A percentile compares a stretch with the other conserved stretches of the same genome.
Evolutionary conservation across 768 basidiomycete genomes (phyloP).

Genomic region (Lactifluus subvellereus): DNA sequence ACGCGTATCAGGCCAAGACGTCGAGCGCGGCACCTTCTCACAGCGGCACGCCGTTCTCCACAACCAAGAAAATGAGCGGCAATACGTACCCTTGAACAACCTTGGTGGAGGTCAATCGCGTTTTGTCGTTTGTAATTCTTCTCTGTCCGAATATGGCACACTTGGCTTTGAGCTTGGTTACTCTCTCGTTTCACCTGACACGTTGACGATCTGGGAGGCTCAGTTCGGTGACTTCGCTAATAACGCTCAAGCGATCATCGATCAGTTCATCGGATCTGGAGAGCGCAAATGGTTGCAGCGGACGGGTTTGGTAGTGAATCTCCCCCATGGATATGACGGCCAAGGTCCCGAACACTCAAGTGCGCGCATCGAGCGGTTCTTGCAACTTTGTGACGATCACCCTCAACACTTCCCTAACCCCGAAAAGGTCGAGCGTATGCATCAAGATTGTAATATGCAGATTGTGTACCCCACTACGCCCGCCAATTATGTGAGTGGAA

Average conservation of each 20-base stretch:
- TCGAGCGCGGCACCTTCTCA: constrained; percentile 98
- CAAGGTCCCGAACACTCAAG: constrained; percentile 99
- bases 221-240: constrained; percentile 99
- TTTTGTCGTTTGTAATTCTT: constrained; percentile 96
- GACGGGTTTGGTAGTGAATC: constrained; percentile 78
- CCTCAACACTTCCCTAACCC: constrained; percentile 83
- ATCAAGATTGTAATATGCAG: constrained; percentile 99
- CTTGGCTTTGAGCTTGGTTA: constrained; percentile 98
- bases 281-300: constrained; percentile 98
- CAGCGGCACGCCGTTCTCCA: constrained; percentile 97
- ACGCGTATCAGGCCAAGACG: constrained; percentile 94
- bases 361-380: constrained; percentile 90
- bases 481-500: constrained; percentile 72
- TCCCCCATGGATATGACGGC: constrained; percentile 97
- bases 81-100: constrained; percentile 86
- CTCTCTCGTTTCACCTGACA: constrained; percentile 91
- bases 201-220: constrained; percentile 95
- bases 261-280: constrained; percentile 97
- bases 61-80: constrained; percentile 88
- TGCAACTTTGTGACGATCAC: constrained; percentile 97
- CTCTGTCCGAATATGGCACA: constrained; percentile 88
- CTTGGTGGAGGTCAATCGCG: constrained; percentile 83
- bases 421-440: constrained; percentile 88
- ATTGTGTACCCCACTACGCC: constrained; percentile 97
- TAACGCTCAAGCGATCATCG: constrained; percentile 96